Evolutionary conservation across 163 green algal genomes (phyloP), one percentile per base, ranked within the genome.

Genomic region (Chlorella variabilis): DNA sequence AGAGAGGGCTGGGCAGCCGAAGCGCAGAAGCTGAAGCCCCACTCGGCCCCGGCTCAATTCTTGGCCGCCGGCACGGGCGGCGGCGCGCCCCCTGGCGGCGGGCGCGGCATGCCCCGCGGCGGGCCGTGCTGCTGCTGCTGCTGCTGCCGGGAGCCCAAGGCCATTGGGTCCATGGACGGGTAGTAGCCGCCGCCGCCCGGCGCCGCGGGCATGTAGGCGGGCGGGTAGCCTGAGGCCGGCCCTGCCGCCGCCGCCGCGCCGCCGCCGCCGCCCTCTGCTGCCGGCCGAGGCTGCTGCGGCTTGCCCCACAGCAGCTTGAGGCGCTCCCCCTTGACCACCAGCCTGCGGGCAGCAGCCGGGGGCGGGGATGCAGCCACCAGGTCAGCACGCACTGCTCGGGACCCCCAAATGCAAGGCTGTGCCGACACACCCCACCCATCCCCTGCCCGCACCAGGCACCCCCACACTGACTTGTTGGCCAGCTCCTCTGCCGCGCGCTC

Each of bases 221-320:
- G 63, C 63, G 63, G 74, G 74, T 59, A 71, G 58, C 73, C 21
- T 15, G 54, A 23, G 51, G 61, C 63, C 76, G 11, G 27, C 71
- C 78, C n/a, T 82, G 49, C 66, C 81, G 73, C 77, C 49, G 65
- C 65, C 29, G 77, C 66, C 11, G 38, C 66, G 38, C 42, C 48
- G 9, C 34, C 33, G 48, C 13, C 69, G n/a, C n/a, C 56, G 58
- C 31, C 25, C 5, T 62, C 76, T 9, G 36, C 49, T 17, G 74
- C 73, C 4, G 69, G 29, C 13, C 61, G 48, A 69, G 78, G 58
- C 70, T 80, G 75, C 80, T 92, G 89, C 15, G 92, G 92, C 61
- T 90, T 90, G 56, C 95, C 96, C 96, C 96, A 99, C 87, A 97
- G 92, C 39, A 99, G 85, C 70, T 92, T 95, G 56, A 92, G 85